Evolutionary conservation across 2,329 filamentous ascomycete genomes (phyloP).

Genomic region (Pyricularia sp.): DNA sequence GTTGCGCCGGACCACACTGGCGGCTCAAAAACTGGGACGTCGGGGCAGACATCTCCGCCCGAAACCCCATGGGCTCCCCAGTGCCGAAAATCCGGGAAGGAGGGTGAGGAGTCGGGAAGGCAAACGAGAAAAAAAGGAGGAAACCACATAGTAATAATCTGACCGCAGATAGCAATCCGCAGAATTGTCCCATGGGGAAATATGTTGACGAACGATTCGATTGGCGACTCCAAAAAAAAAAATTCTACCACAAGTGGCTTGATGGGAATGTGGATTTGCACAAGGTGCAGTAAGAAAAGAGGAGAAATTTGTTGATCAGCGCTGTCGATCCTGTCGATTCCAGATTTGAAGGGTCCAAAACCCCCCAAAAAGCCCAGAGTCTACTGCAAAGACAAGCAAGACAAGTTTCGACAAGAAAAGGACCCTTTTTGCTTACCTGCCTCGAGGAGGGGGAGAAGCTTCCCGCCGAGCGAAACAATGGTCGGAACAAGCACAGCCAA

Average conservation of each 20-base stretch:
- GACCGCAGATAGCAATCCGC: neutral
- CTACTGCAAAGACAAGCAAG: neutral
- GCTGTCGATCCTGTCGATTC: neutral
- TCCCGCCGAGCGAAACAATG: neutral
- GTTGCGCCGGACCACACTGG: neutral
- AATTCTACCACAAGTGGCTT: too few relatives aligned
- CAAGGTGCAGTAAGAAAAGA: neutral
- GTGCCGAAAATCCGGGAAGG: neutral
- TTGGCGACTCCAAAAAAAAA: neutral
- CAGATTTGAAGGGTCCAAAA: neutral
- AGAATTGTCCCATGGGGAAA: neutral
- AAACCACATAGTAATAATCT: neutral
- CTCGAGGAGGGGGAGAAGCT: neutral
- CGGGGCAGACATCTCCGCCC: neutral
- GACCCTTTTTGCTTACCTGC: neutral
- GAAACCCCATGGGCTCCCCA: neutral
- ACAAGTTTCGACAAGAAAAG: neutral
- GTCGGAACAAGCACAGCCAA: neutral
- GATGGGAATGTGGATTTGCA: too few relatives aligned
- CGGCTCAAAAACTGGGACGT: neutral
- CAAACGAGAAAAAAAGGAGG: neutral
- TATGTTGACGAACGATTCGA: neutral
- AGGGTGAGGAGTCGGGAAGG: too few relatives aligned
- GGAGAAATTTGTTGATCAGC: neutral
- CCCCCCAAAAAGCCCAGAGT: neutral